These are phyloP conservation scores for Meripilus lineatus DNA, from an alignment of 1,284 basidiomycete species.

Conservation along the genomic window DNA sequence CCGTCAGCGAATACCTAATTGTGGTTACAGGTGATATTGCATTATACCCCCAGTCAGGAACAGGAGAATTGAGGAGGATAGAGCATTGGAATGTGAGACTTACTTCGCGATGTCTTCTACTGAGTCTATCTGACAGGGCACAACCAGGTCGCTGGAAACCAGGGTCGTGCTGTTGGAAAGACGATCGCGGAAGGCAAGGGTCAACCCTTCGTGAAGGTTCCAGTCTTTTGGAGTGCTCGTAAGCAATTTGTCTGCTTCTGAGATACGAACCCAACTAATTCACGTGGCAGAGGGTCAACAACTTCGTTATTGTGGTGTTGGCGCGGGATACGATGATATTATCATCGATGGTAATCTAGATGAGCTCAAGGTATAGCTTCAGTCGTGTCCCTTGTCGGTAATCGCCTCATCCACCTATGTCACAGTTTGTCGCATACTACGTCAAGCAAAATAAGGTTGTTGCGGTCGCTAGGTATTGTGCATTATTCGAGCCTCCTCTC, in stretches of 20 bases:
- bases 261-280: not conserved
- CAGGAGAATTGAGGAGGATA: constrained; percentile 55
- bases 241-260: constrained; percentile 25
- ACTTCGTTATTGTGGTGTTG: constrained; percentile 78
- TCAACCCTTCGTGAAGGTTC: constrained; percentile 72
- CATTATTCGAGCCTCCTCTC: not conserved
- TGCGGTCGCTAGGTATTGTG: constrained; percentile 67
- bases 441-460: constrained; percentile 72
- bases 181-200: constrained; percentile 55
- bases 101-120: not conserved
- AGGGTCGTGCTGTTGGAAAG: constrained; percentile 80
- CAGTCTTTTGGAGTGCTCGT: constrained; percentile 89
- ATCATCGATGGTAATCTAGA: constrained; percentile 74
- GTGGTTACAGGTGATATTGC: constrained; percentile 70
- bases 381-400: not conserved
- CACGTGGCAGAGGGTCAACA: constrained; percentile 58
- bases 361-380: constrained; percentile 66
- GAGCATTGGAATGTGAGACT: constrained; percentile 89
- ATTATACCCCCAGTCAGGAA: constrained; percentile 63
- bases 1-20: not conserved
- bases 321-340: constrained; percentile 65
- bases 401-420: not conserved
- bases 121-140: constrained; percentile 14
- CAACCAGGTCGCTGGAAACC: constrained; percentile 73
- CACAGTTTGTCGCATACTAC: constrained; percentile 84